Conservation (phyloP, 1,284 basidiomycete genomes). For the Moesziomyces sp. region DNA sequence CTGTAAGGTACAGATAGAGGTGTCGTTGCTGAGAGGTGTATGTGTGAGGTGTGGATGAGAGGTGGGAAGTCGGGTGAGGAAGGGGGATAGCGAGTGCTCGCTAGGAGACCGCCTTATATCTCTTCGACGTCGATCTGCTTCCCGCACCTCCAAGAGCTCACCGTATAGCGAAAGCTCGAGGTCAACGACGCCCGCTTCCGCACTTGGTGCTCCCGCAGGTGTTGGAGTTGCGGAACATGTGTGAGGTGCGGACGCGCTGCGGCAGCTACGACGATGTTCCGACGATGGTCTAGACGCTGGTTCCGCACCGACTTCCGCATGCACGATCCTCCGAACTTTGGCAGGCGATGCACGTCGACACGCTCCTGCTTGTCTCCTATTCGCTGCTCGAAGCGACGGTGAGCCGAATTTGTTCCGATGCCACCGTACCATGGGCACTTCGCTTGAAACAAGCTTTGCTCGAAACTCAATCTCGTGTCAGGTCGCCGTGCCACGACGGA, state of each 20-base stretch:
- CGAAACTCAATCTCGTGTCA: too few relatives aligned
- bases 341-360: too few relatives aligned
- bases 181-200: neutral
- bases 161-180: neutral
- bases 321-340: too few relatives aligned
- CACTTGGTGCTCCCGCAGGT: neutral
- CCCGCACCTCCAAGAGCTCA: neutral
- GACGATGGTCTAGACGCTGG: neutral
- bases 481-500: too few relatives aligned
- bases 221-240: neutral
- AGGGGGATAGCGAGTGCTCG: neutral
- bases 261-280: neutral
- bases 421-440: too few relatives aligned
- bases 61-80: slow-evolving; percentile 5
- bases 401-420: too few relatives aligned
- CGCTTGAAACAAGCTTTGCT: too few relatives aligned
- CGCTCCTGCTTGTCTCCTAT: too few relatives aligned
- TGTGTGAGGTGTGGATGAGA: neutral
- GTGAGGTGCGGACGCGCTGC: neutral
- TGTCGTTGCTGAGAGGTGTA: neutral
- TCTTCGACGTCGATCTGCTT: neutral
- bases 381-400: too few relatives aligned
- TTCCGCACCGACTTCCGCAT: neutral
- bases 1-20: neutral
- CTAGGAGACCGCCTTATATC: slow-evolving; percentile 6